Evolutionary conservation across 768 basidiomycete species (phyloP).

Genomic region (Kwoniella newhampshirensis): DNA sequence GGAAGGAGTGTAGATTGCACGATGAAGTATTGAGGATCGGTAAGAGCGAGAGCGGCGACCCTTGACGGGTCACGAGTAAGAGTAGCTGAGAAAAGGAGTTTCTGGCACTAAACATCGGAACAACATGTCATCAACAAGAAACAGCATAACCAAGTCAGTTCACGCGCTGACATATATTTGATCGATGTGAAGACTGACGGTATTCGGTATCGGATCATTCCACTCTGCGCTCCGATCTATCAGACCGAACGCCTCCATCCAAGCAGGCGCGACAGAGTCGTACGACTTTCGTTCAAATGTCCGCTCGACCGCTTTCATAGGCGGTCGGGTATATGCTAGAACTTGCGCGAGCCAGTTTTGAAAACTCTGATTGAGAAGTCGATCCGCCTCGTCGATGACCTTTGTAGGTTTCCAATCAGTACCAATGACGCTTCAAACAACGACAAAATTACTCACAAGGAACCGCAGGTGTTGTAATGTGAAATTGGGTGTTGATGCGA

Average conservation of each 20-base stretch:
- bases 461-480: slow-evolving; percentile 93
- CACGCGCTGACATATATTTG: not conserved
- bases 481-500: slow-evolving; percentile 83
- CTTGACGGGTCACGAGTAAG: slow-evolving; percentile 92
- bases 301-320: slow-evolving; percentile 28
- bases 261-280: slow-evolving; percentile 42
- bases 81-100: slow-evolving; percentile 93
- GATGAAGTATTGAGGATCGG: slow-evolving; percentile 81
- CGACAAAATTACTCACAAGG: slow-evolving; percentile 61
- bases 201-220: slow-evolving; percentile 16
- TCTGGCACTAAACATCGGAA: slow-evolving; percentile 66
- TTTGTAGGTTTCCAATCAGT: slow-evolving; percentile 45
- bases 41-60: slow-evolving; percentile 74
- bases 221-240: slow-evolving; percentile 32
- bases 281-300: slow-evolving; percentile 16
- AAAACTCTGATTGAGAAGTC: slow-evolving; percentile 91
- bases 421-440: not conserved
- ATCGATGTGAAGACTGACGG: slow-evolving; percentile 20
- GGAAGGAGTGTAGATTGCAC: slow-evolving; percentile 60
- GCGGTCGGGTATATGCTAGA: slow-evolving; percentile 66
- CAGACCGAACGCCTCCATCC: slow-evolving; percentile 43
- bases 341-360: slow-evolving; percentile 91
- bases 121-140: not conserved
- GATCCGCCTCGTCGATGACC: slow-evolving; percentile 97
- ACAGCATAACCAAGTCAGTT: too few species aligned